Evolutionary conservation across 139 green algal species (phyloP), one percentile per base, ranked within the genome.

Genomic region (Picochlorum sp.): DNA sequence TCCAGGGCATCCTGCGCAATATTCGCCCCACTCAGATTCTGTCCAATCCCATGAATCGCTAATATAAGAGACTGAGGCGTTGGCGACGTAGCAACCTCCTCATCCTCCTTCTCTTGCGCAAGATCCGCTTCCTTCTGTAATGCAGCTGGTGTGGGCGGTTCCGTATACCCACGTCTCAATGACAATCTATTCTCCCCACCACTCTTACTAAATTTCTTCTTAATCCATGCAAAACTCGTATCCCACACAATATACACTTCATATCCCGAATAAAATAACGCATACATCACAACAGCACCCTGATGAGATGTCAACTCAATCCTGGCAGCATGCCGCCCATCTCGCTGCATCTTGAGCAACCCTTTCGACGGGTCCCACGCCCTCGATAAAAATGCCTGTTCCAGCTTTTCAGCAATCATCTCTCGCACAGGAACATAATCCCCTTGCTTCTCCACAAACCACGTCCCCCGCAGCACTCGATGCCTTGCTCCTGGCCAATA

Each of bases 21-120:
- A 67, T 83, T 82, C n/a, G 76, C 68, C 5, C 44, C 60, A 45
- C 67, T 45, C 61, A 91, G 57, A 16, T 70, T 74, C 74, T 92
- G 85, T 11, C 85, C 85, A 57, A 92, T 89, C 57, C 85, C 85
- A 37, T 92, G 85, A 57, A 89, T 78, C n/a, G 77, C 81, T 34
- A 92, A 70, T 56, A 92, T 66, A 45, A 92, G 65, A 24, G 75
- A 61, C 38, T 21, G 16, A 31, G 58, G 58, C 15, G 23, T 20
- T 57, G 58, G n/a, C 6, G 60, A 50, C 3, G 44, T 21, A 0
- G 72, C 65, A 18, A 55, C 61, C 3, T 51, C 67, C 4, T 83
- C 49, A 49, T 84, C 73, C 20, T 59, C 50, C 45, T 74, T 62
- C 59, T 85, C 78, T 14, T 59, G 60, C n/a, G 62, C 45, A 15